A percentile compares a stretch with the other conserved stretches of the same genome.
These are phyloP conservation scores for Phalaenopsis equestris DNA, from an alignment of 106 monocot genomes.

Conservation along the genomic window DNA sequence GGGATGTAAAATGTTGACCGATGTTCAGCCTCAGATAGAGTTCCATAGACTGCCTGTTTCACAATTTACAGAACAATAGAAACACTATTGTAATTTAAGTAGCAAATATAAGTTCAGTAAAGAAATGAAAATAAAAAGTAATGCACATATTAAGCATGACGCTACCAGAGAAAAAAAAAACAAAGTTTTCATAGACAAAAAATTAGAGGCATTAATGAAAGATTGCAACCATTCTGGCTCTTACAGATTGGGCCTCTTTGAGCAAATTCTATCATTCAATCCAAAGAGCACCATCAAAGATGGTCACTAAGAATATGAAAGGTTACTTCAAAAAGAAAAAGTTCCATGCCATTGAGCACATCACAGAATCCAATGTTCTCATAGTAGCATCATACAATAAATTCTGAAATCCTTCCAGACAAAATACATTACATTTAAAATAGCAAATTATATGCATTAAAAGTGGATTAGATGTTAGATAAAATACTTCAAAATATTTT, in stretches of 20 bases:
- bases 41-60: constrained; percentile 88
- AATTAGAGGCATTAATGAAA: neutral
- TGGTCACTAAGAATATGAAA: neutral
- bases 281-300: neutral
- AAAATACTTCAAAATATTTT: too few relatives aligned
- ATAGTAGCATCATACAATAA: neutral
- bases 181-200: neutral
- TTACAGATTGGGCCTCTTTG: neutral
- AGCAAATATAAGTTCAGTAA: constrained; percentile 1
- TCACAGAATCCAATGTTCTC: neutral
- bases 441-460: neutral
- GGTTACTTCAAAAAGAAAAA: neutral
- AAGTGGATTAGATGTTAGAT: too few relatives aligned
- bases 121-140: neutral
- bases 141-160: neutral
- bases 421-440: neutral
- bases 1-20: constrained; percentile 97
- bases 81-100: constrained; percentile 9
- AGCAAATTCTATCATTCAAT: neutral
- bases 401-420: neutral
- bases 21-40: constrained; percentile 98
- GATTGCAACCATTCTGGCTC: neutral
- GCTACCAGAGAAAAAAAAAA: neutral
- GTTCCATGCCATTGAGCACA: neutral
- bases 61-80: neutral